phyloP scores from a whole-genome alignment of 192 early-diverging fungal species.

The Rhizophlyctis rosea region DNA sequence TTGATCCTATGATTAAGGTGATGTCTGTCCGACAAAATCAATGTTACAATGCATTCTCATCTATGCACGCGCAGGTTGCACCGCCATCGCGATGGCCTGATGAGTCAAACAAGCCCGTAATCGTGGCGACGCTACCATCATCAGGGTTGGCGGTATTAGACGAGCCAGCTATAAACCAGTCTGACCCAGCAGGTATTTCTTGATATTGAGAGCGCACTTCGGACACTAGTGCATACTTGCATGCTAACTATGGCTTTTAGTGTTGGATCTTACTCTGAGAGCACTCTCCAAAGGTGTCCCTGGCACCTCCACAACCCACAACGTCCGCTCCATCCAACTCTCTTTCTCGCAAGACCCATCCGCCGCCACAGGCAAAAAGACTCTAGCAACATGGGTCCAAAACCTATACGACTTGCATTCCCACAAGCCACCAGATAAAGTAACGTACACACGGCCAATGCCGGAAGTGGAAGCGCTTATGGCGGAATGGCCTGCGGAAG shows the following conservation, averaged over 20 bases:
- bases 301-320: slow-evolving; percentile 27
- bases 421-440: slow-evolving; percentile 31
- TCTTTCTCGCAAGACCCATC: neutral
- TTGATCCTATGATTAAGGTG: slow-evolving; percentile 62
- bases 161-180: slow-evolving; percentile 47
- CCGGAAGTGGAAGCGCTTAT: slow-evolving; percentile 57
- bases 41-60: neutral
- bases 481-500: slow-evolving; percentile 51
- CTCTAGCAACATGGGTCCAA: slow-evolving; percentile 47
- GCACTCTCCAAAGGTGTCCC: slow-evolving; percentile 38
- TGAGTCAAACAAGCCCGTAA: neutral
- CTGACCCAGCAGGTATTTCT: slow-evolving; percentile 49
- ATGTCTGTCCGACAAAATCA: neutral
- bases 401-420: slow-evolving; percentile 45
- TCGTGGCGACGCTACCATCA: slow-evolving; percentile 21
- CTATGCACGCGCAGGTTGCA: slow-evolving; percentile 30
- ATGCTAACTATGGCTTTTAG: slow-evolving; percentile 12
- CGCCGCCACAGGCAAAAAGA: slow-evolving; percentile 23
- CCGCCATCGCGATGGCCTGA: slow-evolving; percentile 32
- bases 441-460: slow-evolving; percentile 41
- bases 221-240: neutral
- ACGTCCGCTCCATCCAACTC: slow-evolving; percentile 37
- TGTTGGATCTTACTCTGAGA: slow-evolving; percentile 51
- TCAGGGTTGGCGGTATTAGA: slow-evolving; percentile 49
- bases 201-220: neutral